Evolutionary conservation across 352 stramenopile genomes (phyloP).

Genomic region (Peronospora destructor): DNA sequence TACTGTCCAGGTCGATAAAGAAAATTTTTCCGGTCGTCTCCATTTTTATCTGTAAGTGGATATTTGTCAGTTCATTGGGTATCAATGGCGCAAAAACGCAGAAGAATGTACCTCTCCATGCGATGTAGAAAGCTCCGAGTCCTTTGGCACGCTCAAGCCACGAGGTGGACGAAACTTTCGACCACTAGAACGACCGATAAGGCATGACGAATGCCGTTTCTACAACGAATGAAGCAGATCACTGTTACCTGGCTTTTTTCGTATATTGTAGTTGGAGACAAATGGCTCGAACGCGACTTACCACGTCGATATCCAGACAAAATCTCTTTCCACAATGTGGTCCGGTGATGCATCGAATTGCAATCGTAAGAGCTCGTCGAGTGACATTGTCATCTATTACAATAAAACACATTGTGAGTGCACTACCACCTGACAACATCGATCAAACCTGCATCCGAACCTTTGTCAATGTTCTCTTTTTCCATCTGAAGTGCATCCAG

Average conservation of each 20-base stretch:
- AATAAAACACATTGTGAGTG: slow-evolving; percentile 8
- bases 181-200: slow-evolving; percentile 72
- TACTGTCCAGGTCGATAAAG: slow-evolving; percentile 76
- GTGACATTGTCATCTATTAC: slow-evolving; percentile 17
- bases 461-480: slow-evolving; percentile 45
- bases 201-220: slow-evolving; percentile 47
- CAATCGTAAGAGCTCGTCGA: slow-evolving; percentile 38
- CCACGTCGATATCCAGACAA: slow-evolving; percentile 48
- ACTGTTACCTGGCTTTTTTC: slow-evolving; percentile 1
- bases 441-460: slow-evolving; percentile 6
- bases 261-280: background rate
- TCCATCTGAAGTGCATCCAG: slow-evolving; percentile 48
- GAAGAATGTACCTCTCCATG: slow-evolving; percentile 48
- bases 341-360: slow-evolving; percentile 43
- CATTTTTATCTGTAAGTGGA: slow-evolving; percentile 48
- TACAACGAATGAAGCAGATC: slow-evolving; percentile 6
- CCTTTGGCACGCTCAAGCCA: slow-evolving; percentile 71
- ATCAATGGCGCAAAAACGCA: background rate
- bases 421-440: background rate
- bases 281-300: slow-evolving; percentile 14
- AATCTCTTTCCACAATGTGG: slow-evolving; percentile 59
- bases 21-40: slow-evolving; percentile 50
- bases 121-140: slow-evolving; percentile 76
- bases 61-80: background rate
- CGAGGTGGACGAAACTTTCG: slow-evolving; percentile 69